A percentile compares a stretch with the other conserved stretches of the same genome.
Evolutionary conservation across 768 basidiomycete genomes (phyloP).

Genomic region (Trametes sanguinea): DNA sequence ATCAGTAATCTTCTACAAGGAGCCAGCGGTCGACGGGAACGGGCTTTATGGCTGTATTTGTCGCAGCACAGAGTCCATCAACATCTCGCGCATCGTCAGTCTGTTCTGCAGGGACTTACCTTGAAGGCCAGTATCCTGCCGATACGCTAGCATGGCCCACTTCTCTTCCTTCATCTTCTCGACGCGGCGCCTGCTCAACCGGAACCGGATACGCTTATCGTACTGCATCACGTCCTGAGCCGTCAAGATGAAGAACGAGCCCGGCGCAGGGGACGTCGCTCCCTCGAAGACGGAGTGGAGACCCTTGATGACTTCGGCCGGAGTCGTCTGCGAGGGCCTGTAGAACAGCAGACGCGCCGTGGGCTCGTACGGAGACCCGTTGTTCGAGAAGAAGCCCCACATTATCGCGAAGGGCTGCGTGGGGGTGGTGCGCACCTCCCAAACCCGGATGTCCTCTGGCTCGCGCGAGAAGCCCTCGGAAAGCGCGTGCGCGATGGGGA

Average conservation of each 20-base stretch:
- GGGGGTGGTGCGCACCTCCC: background rate
- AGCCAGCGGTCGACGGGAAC: too few relatives aligned
- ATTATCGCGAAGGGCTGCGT: background rate
- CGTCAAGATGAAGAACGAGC: constrained; percentile 18
- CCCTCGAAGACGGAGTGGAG: constrained; percentile 12
- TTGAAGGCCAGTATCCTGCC: constrained; percentile 2
- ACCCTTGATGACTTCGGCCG: background rate
- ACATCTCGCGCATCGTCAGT: too few relatives aligned
- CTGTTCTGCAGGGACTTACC: background rate
- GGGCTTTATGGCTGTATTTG: too few relatives aligned
- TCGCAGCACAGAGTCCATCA: too few relatives aligned
- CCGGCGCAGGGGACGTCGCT: background rate
- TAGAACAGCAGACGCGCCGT: constrained; percentile 7
- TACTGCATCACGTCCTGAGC: constrained; percentile 12
- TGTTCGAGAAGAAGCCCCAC: background rate
- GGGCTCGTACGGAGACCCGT: background rate
- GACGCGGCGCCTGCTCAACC: constrained; percentile 20
- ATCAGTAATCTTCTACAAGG: too few relatives aligned
- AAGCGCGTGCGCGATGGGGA: constrained; percentile 7
- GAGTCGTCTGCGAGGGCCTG: background rate
- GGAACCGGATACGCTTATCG: constrained; percentile 9
- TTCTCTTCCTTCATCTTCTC: constrained; percentile 18
- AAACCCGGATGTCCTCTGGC: background rate
- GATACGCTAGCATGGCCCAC: constrained; percentile 14
- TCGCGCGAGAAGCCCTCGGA: background rate